Evolutionary conservation across 2,329 filamentous ascomycete species (phyloP), one percentile per base, ranked within the genome.

Genomic region (Alternaria gaisen): DNA sequence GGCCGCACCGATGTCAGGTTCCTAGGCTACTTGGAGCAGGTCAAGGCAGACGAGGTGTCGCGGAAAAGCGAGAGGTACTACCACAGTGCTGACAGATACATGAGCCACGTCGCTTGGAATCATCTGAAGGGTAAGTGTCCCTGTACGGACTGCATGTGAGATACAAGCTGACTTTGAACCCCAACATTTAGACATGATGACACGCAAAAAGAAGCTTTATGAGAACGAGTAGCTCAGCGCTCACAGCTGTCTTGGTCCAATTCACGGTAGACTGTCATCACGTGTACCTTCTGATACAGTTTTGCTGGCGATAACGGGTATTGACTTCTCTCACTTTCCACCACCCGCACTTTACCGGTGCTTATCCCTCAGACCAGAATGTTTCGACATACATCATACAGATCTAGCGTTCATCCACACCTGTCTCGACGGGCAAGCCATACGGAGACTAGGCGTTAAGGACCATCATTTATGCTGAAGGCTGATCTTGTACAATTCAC

Each of bases 11-110:
- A 83, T 57, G 67, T 73, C 57, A 78, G 77, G 46, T 84, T 85
- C 57, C 65, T 84, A 40, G 75, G 79, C 56, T 79, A 81, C 56
- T 70, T 85, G 16, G 79, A 77, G 58, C 71, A 78, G 32, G 74
- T 85, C 63, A 80, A 81, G 60, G 80, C 79, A 2, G 80, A 84
- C 56, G 70, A 79, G 18, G 72, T 83, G 11, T 68, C 79, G 5
- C 60, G 50, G 65, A 36, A 58, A 43, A n/a, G 30, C 47, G 55
- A 56, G 9, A 65, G 53, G 6, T 60, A 64, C 5, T 72, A 69
- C 66, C 40, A 50, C n/a, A 24, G 53, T 38, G 60, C 63, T 18
- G 63, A 67, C n/a, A 82, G 32, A 24, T 50, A 82, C 69, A 72
- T 81, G 50, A 65, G 74, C 18, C 47, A 63, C 4, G 36, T 46